phyloP scores from a whole-genome alignment of 176 grass and related monocot species.

The Poa pratensis region DNA sequence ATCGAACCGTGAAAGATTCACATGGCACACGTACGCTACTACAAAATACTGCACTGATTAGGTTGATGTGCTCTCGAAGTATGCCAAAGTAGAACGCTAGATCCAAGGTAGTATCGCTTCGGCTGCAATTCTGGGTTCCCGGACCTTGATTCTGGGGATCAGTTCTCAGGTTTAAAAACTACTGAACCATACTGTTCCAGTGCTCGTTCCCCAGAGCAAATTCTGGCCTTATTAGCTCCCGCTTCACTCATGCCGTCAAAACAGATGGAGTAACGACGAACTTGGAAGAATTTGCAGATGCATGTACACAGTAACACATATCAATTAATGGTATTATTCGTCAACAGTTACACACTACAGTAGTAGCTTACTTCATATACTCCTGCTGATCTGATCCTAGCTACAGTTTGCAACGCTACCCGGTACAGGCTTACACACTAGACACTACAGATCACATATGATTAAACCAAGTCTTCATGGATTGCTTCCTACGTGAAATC shows the following conservation, averaged over 20 bases:
- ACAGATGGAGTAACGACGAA: not conserved
- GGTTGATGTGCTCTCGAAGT: constrained; percentile 7
- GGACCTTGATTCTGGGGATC: constrained; percentile 20
- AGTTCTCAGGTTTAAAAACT: not conserved
- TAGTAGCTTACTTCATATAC: constrained; percentile 16
- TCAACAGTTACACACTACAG: not conserved
- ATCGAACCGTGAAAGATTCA: not conserved
- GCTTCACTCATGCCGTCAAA: not conserved
- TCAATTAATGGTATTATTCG: not conserved
- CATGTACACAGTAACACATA: not conserved
- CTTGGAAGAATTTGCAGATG: not conserved
- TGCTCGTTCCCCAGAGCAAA: constrained; percentile 1
- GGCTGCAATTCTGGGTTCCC: not conserved
- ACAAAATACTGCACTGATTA: not conserved
- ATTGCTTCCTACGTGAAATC: not conserved
- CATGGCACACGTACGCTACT: not conserved
- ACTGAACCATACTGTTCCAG: not conserved
- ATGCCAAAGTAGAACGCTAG: not conserved
- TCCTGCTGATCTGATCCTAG: not conserved
- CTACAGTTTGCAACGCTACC: not conserved
- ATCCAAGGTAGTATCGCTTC: constrained; percentile 10
- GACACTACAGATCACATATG: not conserved
- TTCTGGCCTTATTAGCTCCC: not conserved
- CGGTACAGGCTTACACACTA: not conserved
- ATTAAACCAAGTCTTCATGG: not conserved